Percentiles rank a stretch among this genome's conserved stretches.
phyloP scores from a whole-genome alignment of 2,329 filamentous ascomycete genomes.

The Cladosporium halotolerans region DNA sequence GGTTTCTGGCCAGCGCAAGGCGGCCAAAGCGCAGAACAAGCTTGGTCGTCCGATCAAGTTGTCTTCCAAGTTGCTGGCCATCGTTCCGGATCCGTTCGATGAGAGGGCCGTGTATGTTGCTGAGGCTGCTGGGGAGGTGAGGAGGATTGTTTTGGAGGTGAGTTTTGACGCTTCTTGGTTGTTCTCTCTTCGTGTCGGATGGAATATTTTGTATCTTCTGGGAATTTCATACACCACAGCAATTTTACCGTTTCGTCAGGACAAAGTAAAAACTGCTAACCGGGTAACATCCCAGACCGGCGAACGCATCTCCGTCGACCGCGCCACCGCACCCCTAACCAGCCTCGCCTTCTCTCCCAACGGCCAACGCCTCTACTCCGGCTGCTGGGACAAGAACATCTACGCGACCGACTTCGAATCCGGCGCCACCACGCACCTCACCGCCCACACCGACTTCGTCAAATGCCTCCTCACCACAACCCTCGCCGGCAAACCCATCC shows the following conservation, averaged over 20 bases:
- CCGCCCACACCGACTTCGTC: slow-evolving; percentile 83
- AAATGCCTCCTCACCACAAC: slow-evolving; percentile 65
- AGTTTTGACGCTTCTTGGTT: slow-evolving; percentile 37
- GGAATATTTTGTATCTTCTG: slow-evolving; percentile 36
- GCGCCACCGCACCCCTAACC: slow-evolving; percentile 73
- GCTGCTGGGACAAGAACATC: slow-evolving; percentile 89
- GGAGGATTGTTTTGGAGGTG: slow-evolving; percentile 70
- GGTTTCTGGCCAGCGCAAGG: slow-evolving; percentile 54
- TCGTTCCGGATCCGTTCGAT: slow-evolving; percentile 60
- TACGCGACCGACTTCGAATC: slow-evolving; percentile 70
- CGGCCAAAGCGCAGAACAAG: slow-evolving; percentile 70
- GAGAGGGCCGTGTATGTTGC: slow-evolving; percentile 66
- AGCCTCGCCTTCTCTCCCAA: slow-evolving; percentile 59
- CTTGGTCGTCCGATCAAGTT: slow-evolving; percentile 74
- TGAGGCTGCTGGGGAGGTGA: slow-evolving; percentile 77
- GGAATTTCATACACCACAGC: slow-evolving; percentile 36
- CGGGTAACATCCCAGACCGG: neutral
- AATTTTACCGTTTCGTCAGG: neutral
- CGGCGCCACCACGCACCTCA: slow-evolving; percentile 10
- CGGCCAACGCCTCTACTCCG: slow-evolving; percentile 63
- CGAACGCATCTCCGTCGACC: slow-evolving; percentile 43
- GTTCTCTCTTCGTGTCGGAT: neutral
- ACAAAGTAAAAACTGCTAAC: neutral
- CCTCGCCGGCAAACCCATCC: slow-evolving; percentile 52
- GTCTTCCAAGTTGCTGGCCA: slow-evolving; percentile 78